Evolutionary conservation across 1,139 yeast species (phyloP), one percentile per base, ranked within the genome.

Genomic region (Nematodospora anomalae): DNA sequence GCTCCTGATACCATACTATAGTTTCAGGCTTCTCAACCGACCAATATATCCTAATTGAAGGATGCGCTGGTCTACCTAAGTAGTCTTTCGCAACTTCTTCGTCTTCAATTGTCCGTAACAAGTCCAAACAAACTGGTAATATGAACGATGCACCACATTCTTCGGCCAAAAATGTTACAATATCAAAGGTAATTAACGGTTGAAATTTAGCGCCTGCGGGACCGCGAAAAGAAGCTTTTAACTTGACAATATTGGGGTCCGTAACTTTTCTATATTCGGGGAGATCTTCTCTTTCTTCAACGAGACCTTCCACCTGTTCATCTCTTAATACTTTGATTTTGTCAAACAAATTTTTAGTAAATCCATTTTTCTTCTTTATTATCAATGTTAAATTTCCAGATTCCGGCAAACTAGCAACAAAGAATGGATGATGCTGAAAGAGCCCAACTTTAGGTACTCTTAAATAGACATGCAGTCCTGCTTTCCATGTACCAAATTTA

Each of bases 91-190:
- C 47, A 1, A 38, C 40, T 18, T 70, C 63, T 39, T 61, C 57
- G 22, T 29, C 22, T 30, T 46, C 43, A 14, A 57, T 48, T 8
- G 60, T 50, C 25, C 57, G 50, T 13, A 71, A 49, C 28, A 71
- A 52, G 32, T 65, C 68, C 22, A 71, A 52, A 14, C 74, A 71
- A 2, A 71, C 62, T 2, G 79, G 78, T 38, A 73, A 60, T 1
- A 67, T 58, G 47, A 69, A 73, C 0, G 77, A 62, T 2, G 67
- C 70, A 1, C 79, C 79, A 1, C 71, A 62, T 1, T 76, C 79
- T 5, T 74, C 73, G 15, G 67, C 60, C 23, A 72, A 45, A 37
- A 74, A 67, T 6, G 67, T 36, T n/a, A 57, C 57, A 4, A 64
- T 46, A 36, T 74, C 76, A 44, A 73, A 73, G 1, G 64, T 55